A percentile compares a stretch with the other conserved stretches of the same genome.
These are phyloP conservation scores for Lentinus polychrous DNA, from an alignment of 1,284 basidiomycete species.

Conservation along the genomic window DNA sequence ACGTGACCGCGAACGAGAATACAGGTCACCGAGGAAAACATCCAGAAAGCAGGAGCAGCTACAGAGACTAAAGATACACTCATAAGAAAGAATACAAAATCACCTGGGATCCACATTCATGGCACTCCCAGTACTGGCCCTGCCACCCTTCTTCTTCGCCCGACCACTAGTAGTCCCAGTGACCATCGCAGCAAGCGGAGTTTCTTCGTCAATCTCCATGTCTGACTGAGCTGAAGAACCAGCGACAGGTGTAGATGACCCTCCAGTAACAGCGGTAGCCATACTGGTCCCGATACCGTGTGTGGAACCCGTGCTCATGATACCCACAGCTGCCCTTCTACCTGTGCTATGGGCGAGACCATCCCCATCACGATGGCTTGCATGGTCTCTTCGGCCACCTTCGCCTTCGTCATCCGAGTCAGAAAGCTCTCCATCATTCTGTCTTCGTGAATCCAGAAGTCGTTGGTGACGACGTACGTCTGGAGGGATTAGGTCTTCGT, in stretches of 20 bases:
- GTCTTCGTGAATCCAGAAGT: slow-evolving; percentile 66
- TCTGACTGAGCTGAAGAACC: slow-evolving; percentile 19
- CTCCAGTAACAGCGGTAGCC: slow-evolving; percentile 43
- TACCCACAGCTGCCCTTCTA: slow-evolving; percentile 56
- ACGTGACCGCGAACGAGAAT: neutral
- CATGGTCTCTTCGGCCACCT: slow-evolving; percentile 65
- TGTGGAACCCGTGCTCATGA: slow-evolving; percentile 55
- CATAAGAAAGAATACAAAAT: neutral
- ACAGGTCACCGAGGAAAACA: neutral
- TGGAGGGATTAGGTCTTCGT: slow-evolving; percentile 74
- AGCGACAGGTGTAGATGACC: slow-evolving; percentile 12
- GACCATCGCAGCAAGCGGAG: slow-evolving; percentile 10
- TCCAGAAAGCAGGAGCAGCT: neutral
- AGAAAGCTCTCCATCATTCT: slow-evolving; percentile 75
- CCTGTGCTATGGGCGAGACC: slow-evolving; percentile 25
- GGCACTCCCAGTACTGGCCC: neutral
- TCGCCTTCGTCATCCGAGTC: slow-evolving; percentile 87
- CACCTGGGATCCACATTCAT: slow-evolving; percentile 11
- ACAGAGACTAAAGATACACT: neutral
- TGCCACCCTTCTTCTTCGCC: slow-evolving; percentile 15
- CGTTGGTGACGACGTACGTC: slow-evolving; percentile 69
- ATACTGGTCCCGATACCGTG: slow-evolving; percentile 71
- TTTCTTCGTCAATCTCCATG: slow-evolving; percentile 29
- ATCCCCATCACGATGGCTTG: slow-evolving; percentile 47
- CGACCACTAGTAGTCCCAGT: slow-evolving; percentile 8